phyloP scores from a whole-genome alignment of 768 basidiomycete species.

The Tulasnella calospora region DNA sequence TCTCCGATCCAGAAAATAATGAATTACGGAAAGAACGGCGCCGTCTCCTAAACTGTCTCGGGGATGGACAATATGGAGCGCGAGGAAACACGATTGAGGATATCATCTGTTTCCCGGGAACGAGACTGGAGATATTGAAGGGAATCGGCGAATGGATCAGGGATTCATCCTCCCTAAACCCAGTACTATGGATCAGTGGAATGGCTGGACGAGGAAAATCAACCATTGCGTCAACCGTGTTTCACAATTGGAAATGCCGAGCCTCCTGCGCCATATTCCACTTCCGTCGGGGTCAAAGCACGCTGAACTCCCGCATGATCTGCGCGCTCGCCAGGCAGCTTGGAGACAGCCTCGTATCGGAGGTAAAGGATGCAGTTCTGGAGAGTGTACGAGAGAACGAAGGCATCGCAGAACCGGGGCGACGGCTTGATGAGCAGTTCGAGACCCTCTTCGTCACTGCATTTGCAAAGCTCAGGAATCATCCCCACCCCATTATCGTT shows the following conservation, averaged over 20 bases:
- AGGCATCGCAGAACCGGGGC: background rate
- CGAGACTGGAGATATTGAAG: background rate
- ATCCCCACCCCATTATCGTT: background rate
- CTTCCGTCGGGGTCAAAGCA: background rate
- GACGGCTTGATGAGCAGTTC: background rate
- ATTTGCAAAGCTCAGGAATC: background rate
- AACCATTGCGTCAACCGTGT: background rate
- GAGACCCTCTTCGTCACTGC: background rate
- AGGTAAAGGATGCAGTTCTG: background rate
- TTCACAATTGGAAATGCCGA: background rate
- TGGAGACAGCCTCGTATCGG: background rate
- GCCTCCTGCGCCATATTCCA: background rate
- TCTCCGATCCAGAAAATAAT: background rate
- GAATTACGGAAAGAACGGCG: background rate
- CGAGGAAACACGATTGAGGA: background rate
- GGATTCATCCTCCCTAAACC: background rate
- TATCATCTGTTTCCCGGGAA: background rate
- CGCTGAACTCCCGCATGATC: background rate
- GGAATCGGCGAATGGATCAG: background rate
- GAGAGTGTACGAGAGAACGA: background rate
- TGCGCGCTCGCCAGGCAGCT: background rate
- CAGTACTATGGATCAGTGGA: background rate
- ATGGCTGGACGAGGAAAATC: background rate
- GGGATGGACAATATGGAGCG: background rate
- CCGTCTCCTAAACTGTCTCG: background rate